Conservation (phyloP, 2,329 filamentous ascomycete genomes). For the Pseudogymnoascus sp. region DNA sequence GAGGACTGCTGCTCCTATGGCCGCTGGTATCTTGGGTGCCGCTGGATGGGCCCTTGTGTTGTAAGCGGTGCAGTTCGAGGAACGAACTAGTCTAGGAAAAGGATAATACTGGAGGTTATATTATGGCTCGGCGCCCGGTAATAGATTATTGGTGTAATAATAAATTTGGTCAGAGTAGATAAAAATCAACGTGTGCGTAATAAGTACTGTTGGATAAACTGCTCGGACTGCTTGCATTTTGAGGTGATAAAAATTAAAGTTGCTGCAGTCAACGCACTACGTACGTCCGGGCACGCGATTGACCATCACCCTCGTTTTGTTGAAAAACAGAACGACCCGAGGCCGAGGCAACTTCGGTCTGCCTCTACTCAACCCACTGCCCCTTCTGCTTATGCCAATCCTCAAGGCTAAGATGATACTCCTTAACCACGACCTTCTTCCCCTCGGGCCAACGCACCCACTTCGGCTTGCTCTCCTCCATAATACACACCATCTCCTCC, state of each 20-base stretch:
- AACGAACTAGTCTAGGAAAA: background rate
- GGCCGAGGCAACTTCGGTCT: background rate
- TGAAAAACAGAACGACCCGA: background rate
- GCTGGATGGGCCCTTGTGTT: background rate
- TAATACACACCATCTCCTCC: conserved; percentile 39
- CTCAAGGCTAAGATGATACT: conserved; percentile 35
- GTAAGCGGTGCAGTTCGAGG: background rate
- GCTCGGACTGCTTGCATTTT: background rate
- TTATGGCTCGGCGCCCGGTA: conserved; percentile 3
- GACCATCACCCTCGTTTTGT: background rate
- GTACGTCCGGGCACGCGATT: background rate
- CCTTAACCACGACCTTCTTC: conserved; percentile 34
- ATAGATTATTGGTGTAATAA: conserved; percentile 7
- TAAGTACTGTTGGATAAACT: background rate
- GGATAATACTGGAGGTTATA: background rate
- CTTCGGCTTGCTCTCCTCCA: conserved; percentile 34
- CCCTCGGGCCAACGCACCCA: conserved; percentile 41
- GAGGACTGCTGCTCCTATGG: background rate
- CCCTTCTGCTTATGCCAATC: conserved; percentile 38
- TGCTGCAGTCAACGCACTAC: background rate
- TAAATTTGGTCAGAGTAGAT: background rate
- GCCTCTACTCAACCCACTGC: conserved; percentile 14
- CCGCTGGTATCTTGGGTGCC: background rate
- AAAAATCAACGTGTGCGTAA: conserved; percentile 1
- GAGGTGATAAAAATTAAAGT: background rate